Evolutionary conservation across 495 filamentous ascomycete genomes (phyloP), one percentile per base, ranked within the genome.

Genomic region (Aspergillus nanangensis): DNA sequence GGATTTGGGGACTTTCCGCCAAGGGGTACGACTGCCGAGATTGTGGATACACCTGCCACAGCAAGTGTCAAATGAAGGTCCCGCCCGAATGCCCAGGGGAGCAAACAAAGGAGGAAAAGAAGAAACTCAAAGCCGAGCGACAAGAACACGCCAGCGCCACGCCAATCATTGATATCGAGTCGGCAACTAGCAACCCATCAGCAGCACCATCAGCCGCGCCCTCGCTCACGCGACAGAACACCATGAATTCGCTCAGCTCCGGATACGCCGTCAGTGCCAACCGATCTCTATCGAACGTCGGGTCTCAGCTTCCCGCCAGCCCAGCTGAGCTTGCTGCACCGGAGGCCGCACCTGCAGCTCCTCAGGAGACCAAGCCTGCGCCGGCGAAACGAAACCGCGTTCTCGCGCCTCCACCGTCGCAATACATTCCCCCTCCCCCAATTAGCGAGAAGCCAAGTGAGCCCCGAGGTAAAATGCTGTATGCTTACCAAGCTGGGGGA

Each of bases 31-130:
- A 90, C 62, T 99, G 93, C 60, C 80, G 84, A 48, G 90, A 96
- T 60, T 99, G 93, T 56, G 94, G 93, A 5, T 99, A 95, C 65
- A 95, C 90, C 2, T 99, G 93, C 56, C 93, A 99, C 69, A 92
- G 82, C 72, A 97, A 99, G 68, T 99, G 93, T 63, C 88, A 99
- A 68, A 88, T 99, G 83, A 99, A 97, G 61, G 94, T 96, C 1
- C 90, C 93, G 0, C 88, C 93, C 3, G 86, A 92, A 55, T 99
- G 93, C 56, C 93, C 93, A 0, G 93, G 93, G 29, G 93, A 97
- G 63, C 83, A 88, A 58, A 80, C 76, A 27, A 96, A 97, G 66
- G 94, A 97, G 44, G 90, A 94, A 45, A 88, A 83, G 72, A 97
- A 95, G 73, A 92, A 87, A 55, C 70, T 93, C 39, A 97, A 97